Conservation (phyloP, 208 protist genomes). For the Leishmania guyanensis region DNA sequence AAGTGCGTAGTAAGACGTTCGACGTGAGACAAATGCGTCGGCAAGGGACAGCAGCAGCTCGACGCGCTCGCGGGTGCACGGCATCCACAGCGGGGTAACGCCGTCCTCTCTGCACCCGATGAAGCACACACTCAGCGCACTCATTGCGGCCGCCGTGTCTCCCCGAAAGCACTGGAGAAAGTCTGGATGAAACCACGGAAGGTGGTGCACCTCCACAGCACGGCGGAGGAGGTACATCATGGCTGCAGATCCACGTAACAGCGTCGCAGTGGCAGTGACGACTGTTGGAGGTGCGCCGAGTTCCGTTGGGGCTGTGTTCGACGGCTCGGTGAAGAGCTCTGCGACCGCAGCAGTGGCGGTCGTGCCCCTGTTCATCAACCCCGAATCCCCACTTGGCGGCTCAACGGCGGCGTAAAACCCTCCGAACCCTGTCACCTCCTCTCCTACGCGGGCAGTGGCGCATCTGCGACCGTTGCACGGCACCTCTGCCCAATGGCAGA, state of each 20-base stretch:
- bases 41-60: conserved; percentile 61
- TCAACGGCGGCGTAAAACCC: conserved; percentile 58
- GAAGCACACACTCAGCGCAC: conserved; percentile 61
- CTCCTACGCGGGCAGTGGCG: conserved; percentile 29
- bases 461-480: neutral
- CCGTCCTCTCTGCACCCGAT: conserved; percentile 58
- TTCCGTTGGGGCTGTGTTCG: neutral
- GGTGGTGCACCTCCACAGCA: conserved; percentile 55
- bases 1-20: conserved; percentile 59
- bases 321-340: neutral
- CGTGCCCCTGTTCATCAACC: neutral
- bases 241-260: conserved; percentile 76
- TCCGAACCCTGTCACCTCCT: conserved; percentile 40
- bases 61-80: conserved; percentile 56
- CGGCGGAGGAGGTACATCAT: conserved; percentile 75
- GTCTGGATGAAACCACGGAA: conserved; percentile 66
- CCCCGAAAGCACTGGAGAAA: conserved; percentile 47
- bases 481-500: conserved; percentile 80
- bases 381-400: neutral
- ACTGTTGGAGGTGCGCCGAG: neutral
- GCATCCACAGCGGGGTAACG: conserved; percentile 75
- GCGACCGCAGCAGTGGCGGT: neutral
- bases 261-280: neutral
- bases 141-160: conserved; percentile 32
- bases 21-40: conserved; percentile 17